Percentiles rank a stretch among this genome's conserved stretches.
phyloP scores from a whole-genome alignment of 2,329 filamentous ascomycete species.

The Aspergillus fijiensis region DNA sequence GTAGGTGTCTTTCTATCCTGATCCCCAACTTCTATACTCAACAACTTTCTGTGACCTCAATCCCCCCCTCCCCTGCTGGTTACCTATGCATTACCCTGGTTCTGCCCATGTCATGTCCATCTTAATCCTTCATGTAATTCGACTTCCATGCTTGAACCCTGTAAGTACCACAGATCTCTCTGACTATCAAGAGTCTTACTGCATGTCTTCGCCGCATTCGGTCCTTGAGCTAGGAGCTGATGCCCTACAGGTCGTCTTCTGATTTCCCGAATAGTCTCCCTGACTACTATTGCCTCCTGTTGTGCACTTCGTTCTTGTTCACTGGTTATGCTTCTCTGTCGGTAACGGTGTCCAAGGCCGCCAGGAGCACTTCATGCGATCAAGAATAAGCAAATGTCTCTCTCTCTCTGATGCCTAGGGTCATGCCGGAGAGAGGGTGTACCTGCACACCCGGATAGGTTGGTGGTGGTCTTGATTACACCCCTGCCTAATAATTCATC shows the following conservation, averaged over 20 bases:
- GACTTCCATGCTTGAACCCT: constrained; percentile 12
- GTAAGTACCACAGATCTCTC: constrained; percentile 8
- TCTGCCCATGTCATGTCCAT: constrained; percentile 11
- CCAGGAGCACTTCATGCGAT: neutral
- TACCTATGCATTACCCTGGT: neutral
- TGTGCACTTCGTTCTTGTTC: neutral
- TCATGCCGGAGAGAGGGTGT: constrained; percentile 19
- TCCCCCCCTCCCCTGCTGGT: neutral
- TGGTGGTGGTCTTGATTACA: constrained; percentile 22
- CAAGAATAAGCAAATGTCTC: constrained; percentile 1
- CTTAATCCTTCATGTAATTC: constrained; percentile 20
- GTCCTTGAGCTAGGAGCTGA: neutral
- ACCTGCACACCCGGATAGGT: constrained; percentile 11
- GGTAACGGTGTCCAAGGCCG: neutral
- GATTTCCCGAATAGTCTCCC: neutral
- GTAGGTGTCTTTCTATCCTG: no score
- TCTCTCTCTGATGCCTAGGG: constrained; percentile 18
- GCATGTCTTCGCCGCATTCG: neutral
- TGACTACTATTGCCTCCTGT: neutral
- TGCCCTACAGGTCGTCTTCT: neutral
- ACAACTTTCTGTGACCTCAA: neutral
- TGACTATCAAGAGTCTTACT: neutral
- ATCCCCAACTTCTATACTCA: neutral
- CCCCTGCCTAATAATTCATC: constrained; percentile 17
- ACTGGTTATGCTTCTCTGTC: neutral